phyloP scores from a whole-genome alignment of 768 basidiomycete species.

The Guyanaporus albipodus region DNA sequence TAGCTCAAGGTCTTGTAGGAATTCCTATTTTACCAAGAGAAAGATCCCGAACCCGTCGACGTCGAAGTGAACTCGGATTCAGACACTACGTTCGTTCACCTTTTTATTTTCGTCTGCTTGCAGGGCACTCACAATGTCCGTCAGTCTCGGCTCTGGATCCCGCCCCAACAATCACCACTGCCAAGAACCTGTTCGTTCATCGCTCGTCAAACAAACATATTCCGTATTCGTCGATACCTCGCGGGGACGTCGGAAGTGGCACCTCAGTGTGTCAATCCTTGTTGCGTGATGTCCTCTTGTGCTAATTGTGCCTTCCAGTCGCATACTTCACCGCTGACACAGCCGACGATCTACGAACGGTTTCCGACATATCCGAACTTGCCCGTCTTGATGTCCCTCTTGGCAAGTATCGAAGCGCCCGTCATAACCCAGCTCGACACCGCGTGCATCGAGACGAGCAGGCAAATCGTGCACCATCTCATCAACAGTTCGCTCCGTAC shows the following conservation, averaged over 20 bases:
- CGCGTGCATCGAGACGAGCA: conserved; percentile 29
- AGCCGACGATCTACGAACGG: conserved; percentile 49
- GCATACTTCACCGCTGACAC: conserved; percentile 74
- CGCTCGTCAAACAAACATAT: conserved; percentile 77
- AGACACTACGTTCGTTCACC: conserved; percentile 41
- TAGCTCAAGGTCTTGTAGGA: conserved; percentile 42
- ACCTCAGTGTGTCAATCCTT: conserved; percentile 54
- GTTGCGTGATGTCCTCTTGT: neutral
- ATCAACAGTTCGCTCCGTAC: conserved; percentile 31
- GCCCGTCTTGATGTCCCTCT: conserved; percentile 50
- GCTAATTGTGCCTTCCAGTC: conserved; percentile 39
- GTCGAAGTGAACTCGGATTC: conserved; percentile 49
- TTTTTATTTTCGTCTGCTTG: neutral
- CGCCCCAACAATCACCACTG: conserved; percentile 22
- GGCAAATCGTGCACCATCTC: conserved; percentile 7
- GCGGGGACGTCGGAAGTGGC: conserved; percentile 73
- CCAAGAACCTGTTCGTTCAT: conserved; percentile 36
- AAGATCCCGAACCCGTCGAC: conserved; percentile 48
- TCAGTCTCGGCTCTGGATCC: conserved; percentile 30
- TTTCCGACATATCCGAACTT: conserved; percentile 58
- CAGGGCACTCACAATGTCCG: conserved; percentile 7
- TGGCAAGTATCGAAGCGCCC: conserved; percentile 63
- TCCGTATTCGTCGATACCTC: conserved; percentile 69
- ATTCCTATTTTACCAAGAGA: conserved; percentile 75
- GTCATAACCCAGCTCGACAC: conserved; percentile 47